Base-by-base conservation (phyloP, 78 protist genomes). In the Isochrysis galbana region DNA sequence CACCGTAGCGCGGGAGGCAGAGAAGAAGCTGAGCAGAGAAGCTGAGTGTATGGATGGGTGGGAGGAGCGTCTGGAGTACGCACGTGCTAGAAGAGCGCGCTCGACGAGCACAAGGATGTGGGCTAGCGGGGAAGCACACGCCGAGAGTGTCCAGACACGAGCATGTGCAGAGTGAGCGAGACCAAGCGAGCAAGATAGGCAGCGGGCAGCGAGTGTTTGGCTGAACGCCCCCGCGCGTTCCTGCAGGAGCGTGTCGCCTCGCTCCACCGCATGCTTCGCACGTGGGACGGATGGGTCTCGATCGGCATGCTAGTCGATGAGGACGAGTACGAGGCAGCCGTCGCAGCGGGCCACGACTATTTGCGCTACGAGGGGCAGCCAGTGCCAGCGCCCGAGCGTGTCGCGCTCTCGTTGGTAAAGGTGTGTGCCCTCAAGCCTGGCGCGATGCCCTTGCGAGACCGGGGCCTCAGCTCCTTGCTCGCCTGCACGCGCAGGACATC, bases 281-380 rank as follows among this genome's bases (percentile, higher is more conserved):
- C 32, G 4, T 77, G 84, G 84, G 84, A 77, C 84, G 84, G 84
- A 14, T 39, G 23, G 32, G 47, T 77, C 84, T 77, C 84, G 34
- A 77, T 77, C 84, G 84, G 48, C 17, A 39, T 77, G 84, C 46
- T 77, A 4, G 84, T 77, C 19, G 84, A 77, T 29, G 84, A 36
- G 34, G 44, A 77, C 84, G 84, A 77, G 19, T 36, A 36, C 47
- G 84, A 10, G 45, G 19, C 80, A 2, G 39, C 39, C 19, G 36
- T 14, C 41, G 41, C 29, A 1, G 41, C 2, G 80, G 80, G 80
- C 80, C 21, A 19, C n/a, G 47, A 39, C n/a, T 0, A 39, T 23
- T 29, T 77, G 25, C 46, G 47, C 47, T 77, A 77, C 47, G 29
- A 29, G 14, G 84, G 84, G 48, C 1, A 26, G n/a, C 2, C 1